Base-by-base conservation (phyloP, 768 basidiomycete genomes). In the Suillus americanus region DNA sequence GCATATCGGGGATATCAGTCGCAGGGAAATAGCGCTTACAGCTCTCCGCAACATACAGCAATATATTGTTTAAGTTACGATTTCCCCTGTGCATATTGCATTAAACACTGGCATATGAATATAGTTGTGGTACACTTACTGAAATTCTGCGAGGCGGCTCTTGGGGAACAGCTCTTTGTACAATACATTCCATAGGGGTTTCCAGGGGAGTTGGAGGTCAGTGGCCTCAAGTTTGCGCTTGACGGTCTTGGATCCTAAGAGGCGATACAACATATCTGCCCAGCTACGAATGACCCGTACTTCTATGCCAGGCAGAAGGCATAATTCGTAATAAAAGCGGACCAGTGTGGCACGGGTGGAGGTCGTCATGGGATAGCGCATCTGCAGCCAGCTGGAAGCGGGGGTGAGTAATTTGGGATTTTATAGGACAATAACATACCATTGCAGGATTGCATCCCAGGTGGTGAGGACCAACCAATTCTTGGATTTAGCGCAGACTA, bases 381-480 rank as follows among this genome's bases (percentile, higher is more conserved):
- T 86, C 68, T 89, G 79, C 56, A 94, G 74, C 92, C 92, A 94
- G 75, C 92, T 94, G 66, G 41, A 41, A 50, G 43, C 33, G 45
- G 54, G 23, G 28, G 30, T 25, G 40, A 64, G 46, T 30, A 40
- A 62, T 12, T 9, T 51, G 12, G 64, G 43, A 40, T 46, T 51
- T 50, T n/a, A 61, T 9, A 65, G 40, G 56, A 51, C 41, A 6
- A 40, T 59, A 55, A 71, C 82, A 66, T 71, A 88, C 92, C 90
- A 92, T 79, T 92, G 90, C 38, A 94, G 79, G 77, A 88, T 81
- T 20, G 87, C 88, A 75, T 93, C 91, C 91, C 92, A 94, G 8
- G 86, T 87, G 33, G 87, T 85, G 50, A 92, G 80, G 23, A 86
- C 79, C 40, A 84, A 78, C 92, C 92, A 94, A 68, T 90, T 89